Base-by-base conservation (phyloP, 2,329 filamentous ascomycete genomes). In the Colletotrichum abscissum region DNA sequence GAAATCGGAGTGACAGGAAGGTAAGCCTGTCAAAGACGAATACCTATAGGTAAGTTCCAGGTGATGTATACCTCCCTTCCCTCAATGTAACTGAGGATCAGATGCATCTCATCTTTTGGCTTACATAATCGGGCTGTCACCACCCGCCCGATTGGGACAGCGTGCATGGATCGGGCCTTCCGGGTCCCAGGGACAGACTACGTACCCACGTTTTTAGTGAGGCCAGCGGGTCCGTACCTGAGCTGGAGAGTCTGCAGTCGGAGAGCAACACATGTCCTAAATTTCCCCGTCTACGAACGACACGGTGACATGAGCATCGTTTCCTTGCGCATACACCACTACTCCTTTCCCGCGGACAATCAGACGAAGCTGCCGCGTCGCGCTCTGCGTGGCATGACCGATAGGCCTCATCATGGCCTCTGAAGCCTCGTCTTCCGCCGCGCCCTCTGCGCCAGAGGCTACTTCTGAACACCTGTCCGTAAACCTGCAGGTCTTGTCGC, bases 401-500 rank as follows among this genome's bases (percentile, higher is more conserved):
- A 72, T 74, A 63, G 63, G 63, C 58, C 57, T 74, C 63, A 76
- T 79, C 64, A 87, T 87, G 85, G 81, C 84, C 78, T 84, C 84
- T 69, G 80, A 80, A 65, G 69, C 64, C 63, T 62, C 74, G 71
- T 76, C 79, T 67, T 73, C 79, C 63, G 76, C 78, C 55, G 67
- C 79, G 67, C 78, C 76, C 69, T 73, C 79, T 58, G 78, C 77
- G 72, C 77, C 63, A 65, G 68, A 38, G 76, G 74, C 63, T 72
- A 75, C 74, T 69, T 75, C 77, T 42, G 79, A 82, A 19, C 77
- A 80, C 75, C 82, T 84, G 65, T 82, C 82, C 46, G 86, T 91
- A 79, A 90, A 87, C 71, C 83, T 92, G 63, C 86, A 90, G 74
- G 83, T 92, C 72, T 79, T 92, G 54, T 92, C 90, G 73, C 90